A percentile compares a stretch with the other conserved stretches of the same genome.
phyloP scores from a whole-genome alignment of 2,329 filamentous ascomycete genomes.

The Scedosporium dehoogii region DNA sequence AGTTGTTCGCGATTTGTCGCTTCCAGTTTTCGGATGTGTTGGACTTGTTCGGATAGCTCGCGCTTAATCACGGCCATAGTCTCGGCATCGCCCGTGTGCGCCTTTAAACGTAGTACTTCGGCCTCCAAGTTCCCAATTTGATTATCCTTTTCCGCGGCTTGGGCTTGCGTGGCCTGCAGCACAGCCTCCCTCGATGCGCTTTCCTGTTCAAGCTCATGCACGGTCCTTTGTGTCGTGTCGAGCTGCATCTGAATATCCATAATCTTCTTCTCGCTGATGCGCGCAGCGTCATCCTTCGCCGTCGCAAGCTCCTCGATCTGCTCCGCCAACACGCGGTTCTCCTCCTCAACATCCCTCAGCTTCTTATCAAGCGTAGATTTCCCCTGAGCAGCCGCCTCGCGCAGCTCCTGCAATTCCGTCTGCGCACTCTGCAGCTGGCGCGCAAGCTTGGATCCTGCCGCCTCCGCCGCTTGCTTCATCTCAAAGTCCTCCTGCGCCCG shows the following conservation, averaged over 20 bases:
- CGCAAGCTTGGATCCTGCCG: slow-evolving; percentile 37
- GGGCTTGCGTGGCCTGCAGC: slow-evolving; percentile 53
- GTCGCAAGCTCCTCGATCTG: slow-evolving; percentile 64
- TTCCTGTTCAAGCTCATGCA: slow-evolving; percentile 52
- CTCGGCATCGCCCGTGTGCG: slow-evolving; percentile 77
- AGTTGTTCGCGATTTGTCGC: slow-evolving; percentile 69
- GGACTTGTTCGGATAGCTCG: slow-evolving; percentile 83
- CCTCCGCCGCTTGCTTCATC: slow-evolving; percentile 48
- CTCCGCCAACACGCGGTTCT: slow-evolving; percentile 65
- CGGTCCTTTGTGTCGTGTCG: slow-evolving; percentile 31
- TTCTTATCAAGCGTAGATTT: slow-evolving; percentile 59
- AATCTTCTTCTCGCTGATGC: slow-evolving; percentile 45
- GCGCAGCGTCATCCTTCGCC: slow-evolving; percentile 59
- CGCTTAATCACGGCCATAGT: slow-evolving; percentile 76
- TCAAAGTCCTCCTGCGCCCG: slow-evolving; percentile 83
- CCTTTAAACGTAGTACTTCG: slow-evolving; percentile 74
- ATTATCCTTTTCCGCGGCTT: slow-evolving; percentile 57
- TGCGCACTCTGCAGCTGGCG: slow-evolving; percentile 40
- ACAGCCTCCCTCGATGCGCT: slow-evolving; percentile 43
- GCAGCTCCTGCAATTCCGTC: slow-evolving; percentile 41
- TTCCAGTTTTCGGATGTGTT: slow-evolving; percentile 82
- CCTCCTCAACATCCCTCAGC: slow-evolving; percentile 61
- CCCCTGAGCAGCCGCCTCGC: slow-evolving; percentile 39
- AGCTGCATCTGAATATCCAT: slow-evolving; percentile 45
- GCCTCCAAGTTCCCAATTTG: slow-evolving; percentile 69